Evolutionary conservation across 2,329 filamentous ascomycete species (phyloP).

Genomic region (Tricladium varicosporioides): DNA sequence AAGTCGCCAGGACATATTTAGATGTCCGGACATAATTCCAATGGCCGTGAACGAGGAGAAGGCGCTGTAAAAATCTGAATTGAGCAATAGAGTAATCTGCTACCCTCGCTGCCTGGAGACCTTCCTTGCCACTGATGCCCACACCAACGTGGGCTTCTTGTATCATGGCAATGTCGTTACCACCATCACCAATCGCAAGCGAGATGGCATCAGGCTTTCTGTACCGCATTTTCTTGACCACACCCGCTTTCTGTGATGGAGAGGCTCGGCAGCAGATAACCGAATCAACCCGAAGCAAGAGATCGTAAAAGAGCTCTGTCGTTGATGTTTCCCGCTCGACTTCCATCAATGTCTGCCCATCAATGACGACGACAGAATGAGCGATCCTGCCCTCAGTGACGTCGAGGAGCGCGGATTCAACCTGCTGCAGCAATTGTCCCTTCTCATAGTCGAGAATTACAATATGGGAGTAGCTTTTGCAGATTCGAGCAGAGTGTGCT

Average conservation of each 20-base stretch:
- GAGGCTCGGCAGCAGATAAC: conserved; percentile 91
- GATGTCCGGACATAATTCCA: conserved; percentile 88
- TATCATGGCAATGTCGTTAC: conserved; percentile 94
- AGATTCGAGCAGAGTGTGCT: conserved; percentile 80
- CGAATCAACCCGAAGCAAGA: conserved; percentile 76
- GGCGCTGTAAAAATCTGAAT: conserved; percentile 78
- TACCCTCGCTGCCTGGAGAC: conserved; percentile 81
- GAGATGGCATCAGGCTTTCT: conserved; percentile 72
- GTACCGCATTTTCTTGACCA: conserved; percentile 75
- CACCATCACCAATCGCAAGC: conserved; percentile 86
- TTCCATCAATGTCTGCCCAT: conserved; percentile 70
- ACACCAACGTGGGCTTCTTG: conserved; percentile 85
- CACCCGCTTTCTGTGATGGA: conserved; percentile 82
- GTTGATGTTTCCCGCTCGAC: conserved; percentile 65
- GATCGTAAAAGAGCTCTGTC: conserved; percentile 65
- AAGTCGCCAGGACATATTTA: conserved; percentile 84
- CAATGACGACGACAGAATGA: conserved; percentile 80
- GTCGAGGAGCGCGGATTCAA: conserved; percentile 62
- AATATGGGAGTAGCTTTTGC: conserved; percentile 66
- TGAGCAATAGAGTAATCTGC: conserved; percentile 89
- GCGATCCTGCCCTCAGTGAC: conserved; percentile 63
- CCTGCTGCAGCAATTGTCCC: conserved; percentile 39
- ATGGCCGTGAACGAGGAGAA: conserved; percentile 78
- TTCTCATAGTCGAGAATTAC: conserved; percentile 67
- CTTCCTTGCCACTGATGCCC: conserved; percentile 87